Base-by-base conservation (phyloP, 805 yeast species). In the Candida broadrunensis region DNA sequence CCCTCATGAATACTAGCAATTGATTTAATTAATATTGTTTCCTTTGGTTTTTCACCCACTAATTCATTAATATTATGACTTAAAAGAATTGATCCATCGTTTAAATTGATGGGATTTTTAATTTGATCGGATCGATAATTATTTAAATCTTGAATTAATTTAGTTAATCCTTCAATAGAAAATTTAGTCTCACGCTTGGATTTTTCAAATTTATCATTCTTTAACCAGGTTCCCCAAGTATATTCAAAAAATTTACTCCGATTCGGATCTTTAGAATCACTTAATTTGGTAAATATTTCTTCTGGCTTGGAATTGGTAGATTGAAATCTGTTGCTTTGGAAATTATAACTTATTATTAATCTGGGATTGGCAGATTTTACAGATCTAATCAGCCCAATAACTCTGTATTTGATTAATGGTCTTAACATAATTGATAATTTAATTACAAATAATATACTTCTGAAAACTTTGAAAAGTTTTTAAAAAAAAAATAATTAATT, bases 191-290 rank as follows among this genome's bases (percentile, higher is more conserved):
- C 77, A 63, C 99, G 80, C 50, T 79, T 80, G 13, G 73, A 79
- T 55, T 87, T 85, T 59, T 93, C 90, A 24, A 62, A 63, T 41
- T 72, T 75, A 58, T 93, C 96, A 56, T 91, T 79, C 47, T 74
- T 78, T 53, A 90, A 67, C 98, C 98, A 91, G 5, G 96, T 77
- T 36, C 99, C 99, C 95, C 98, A 91, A 2, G 93, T 73, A 59
- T 89, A 91, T 52, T 85, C 80, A 71, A 88, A 91, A 55, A 93
- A 87, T 33, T 79, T 72, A 41, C 75, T 77, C 61, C 90, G 74
- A 37, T 79, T 67, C 9, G 88, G 88, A 55, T 85, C 90, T 30
- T 71, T 63, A 41, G 78, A 77, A 51, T 83, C 84, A 21, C 75
- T 62, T 18, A 85, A 55, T 44, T 72, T 73, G 39, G 90, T 84